Evolutionary conservation across 495 filamentous ascomycete genomes (phyloP).

Genomic region (Xylaria venustula): DNA sequence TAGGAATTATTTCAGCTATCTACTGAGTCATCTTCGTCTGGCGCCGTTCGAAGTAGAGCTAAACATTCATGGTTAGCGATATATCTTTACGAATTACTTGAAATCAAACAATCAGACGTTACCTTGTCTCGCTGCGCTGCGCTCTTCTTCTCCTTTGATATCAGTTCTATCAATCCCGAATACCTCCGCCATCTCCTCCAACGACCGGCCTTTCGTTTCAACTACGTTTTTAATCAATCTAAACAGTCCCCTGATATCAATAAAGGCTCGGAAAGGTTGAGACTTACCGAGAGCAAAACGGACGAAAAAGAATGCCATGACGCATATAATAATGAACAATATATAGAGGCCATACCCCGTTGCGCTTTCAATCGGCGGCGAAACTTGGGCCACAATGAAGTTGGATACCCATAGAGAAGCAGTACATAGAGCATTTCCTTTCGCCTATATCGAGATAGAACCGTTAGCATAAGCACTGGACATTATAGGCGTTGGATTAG

Average conservation of each 20-base stretch:
- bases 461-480: background rate
- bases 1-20: background rate
- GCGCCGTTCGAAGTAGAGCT: background rate
- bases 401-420: conserved; percentile 30
- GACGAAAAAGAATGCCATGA: conserved; percentile 28
- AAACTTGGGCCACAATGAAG: conserved; percentile 27
- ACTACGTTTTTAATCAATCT: background rate
- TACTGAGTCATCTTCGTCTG: background rate
- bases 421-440: conserved; percentile 29
- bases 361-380: conserved; percentile 26
- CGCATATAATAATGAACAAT: conserved; percentile 24
- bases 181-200: conserved; percentile 12
- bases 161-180: conserved; percentile 2
- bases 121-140: background rate
- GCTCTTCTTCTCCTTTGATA: background rate
- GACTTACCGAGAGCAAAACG: conserved; percentile 24
- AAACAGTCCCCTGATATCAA: background rate
- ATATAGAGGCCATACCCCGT: conserved; percentile 29
- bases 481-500: background rate
- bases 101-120: background rate
- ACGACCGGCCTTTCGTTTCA: conserved; percentile 7
- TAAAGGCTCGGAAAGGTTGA: background rate
- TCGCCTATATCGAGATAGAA: conserved; percentile 15
- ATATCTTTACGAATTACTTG: background rate
- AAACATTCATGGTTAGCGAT: background rate